Percentiles rank a stretch among this genome's conserved stretches.
Conservation (phyloP, 192 early-diverging fungal species). For the Hyaloraphidium curvatum region DNA sequence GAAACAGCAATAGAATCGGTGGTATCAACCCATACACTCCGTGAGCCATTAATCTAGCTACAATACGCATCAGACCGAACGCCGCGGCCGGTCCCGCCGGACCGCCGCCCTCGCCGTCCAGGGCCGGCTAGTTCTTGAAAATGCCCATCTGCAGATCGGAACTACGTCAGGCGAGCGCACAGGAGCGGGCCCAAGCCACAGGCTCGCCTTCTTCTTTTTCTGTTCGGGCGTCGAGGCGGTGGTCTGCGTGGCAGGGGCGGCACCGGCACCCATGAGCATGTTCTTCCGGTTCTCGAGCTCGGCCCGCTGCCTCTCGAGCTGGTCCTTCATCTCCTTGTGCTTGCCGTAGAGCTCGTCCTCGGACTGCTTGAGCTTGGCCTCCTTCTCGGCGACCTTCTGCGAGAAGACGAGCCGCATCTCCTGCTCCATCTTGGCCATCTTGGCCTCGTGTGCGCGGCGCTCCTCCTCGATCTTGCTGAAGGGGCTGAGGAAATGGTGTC, state of each 20-base stretch:
- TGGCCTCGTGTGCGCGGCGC: slow-evolving; percentile 72
- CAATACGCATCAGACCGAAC: no score
- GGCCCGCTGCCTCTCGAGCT: slow-evolving; percentile 75
- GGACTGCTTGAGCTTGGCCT: slow-evolving; percentile 89
- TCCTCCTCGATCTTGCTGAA: slow-evolving; percentile 77
- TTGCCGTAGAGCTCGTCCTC: slow-evolving; percentile 92
- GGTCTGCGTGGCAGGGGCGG: slow-evolving; percentile 1
- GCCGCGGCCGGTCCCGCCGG: no score
- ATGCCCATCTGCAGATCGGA: no score
- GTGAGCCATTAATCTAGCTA: no score
- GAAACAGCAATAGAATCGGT: no score
- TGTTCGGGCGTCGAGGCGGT: neutral
- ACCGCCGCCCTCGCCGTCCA: no score
- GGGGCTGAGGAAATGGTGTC: slow-evolving; percentile 31
- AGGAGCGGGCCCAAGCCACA: no score
- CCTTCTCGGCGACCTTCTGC: slow-evolving; percentile 97
- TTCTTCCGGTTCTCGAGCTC: slow-evolving; percentile 93
- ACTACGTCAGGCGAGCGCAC: no score
- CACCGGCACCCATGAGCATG: no score
- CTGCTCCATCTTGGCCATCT: slow-evolving; percentile 93
- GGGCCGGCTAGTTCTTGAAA: no score
- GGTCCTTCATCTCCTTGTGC: slow-evolving; percentile 96
- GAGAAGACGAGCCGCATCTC: slow-evolving; percentile 99
- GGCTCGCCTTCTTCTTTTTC: slow-evolving; percentile 5
- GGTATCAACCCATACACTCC: no score